Base-by-base conservation (phyloP, 169 alveolate species). In the Amoebophrya sp. region DNA sequence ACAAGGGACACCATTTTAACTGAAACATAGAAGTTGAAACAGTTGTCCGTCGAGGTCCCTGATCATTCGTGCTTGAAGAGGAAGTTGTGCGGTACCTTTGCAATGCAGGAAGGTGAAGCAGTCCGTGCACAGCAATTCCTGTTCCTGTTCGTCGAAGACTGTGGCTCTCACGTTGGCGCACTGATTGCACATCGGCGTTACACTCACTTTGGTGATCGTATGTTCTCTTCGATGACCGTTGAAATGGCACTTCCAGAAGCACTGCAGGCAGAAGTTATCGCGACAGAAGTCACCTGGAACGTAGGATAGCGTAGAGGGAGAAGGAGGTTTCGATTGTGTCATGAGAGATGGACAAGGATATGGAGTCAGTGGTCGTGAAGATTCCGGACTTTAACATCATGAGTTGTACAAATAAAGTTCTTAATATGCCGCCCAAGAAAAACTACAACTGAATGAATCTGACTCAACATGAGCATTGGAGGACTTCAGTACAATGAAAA, bases 241-340 rank as follows among this genome's bases (percentile, higher is more conserved):
- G 93, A 93, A 93, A 83, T 93, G 94, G 41, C 94, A 93, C 92
- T 91, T 90, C 94, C 94, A 93, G 78, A 90, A 93, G 93, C 94
- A 93, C 34, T 83, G 93, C 90, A 93, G 93, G 90, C 94, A 93
- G 90, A 89, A 93, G 47, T 93, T 91, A 93, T 93, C 94, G 90
- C 89, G 47, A 92, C 94, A 93, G 29, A 89, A 91, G 41, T 92
- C 94, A 89, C 89, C 40, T 41, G 40, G 0, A n/a, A n/a, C n/a
- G n/a, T n/a, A n/a, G n/a, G n/a, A n/a, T n/a, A n/a, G n/a, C n/a
- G n/a, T n/a, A n/a, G n/a, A n/a, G n/a, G n/a, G n/a, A n/a, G n/a
- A n/a, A n/a, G n/a, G n/a, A n/a, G n/a, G n/a, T n/a, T n/a, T n/a
- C n/a, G n/a, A n/a, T n/a, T n/a, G n/a, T n/a, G n/a, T n/a, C n/a